Base-by-base conservation (phyloP, 441 rosid genomes). In the Adansonia gregorii region DNA sequence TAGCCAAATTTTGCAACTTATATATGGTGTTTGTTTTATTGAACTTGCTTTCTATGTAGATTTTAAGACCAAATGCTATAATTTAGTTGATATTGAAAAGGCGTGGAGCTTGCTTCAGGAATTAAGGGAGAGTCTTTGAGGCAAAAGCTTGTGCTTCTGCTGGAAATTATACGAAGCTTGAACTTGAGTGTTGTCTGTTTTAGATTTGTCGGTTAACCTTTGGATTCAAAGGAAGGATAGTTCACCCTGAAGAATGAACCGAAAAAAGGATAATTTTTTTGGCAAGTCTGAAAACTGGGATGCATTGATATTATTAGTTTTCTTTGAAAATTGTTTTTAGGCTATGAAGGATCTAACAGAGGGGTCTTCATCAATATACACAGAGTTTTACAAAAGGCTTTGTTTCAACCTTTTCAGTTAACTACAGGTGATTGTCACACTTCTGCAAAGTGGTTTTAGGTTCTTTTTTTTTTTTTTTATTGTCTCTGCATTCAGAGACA, bases 321-420 rank as follows among this genome's bases (percentile, higher is more conserved):
- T 51, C 24, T 6, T 9, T 19, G 3, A 20, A 20, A 20, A 60
- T 4, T 22, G 24, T 10, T 60, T 35, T 43, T 80, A 81, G 87
- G 80, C 75, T 59, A 65, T 78, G 79, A 84, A 67, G 79, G 75
- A 67, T 78, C 64, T 56, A 76, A 58, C 51, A 55, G 79, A 77
- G 87, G 81, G 48, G 51, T 84, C 67, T 81, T 84, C 75, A 56
- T 78, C 77, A 76, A 72, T 77, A 80, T 82, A 59, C 85, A 75
- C 45, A 79, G 76, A 74, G 83, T 79, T 79, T 81, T 70, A 39
- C 87, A 76, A 74, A 76, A 73, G 15, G 80, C 73, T 83, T 59
- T 60, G 45, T 75, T 72, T 76, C 85, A 78, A 76, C 86, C 75
- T 19, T 70, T 75, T 66, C 78, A 77, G 60, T 78, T 77, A 69